phyloP scores from a whole-genome alignment of 1,284 basidiomycete genomes.

The Ganoderma multipileum region DNA sequence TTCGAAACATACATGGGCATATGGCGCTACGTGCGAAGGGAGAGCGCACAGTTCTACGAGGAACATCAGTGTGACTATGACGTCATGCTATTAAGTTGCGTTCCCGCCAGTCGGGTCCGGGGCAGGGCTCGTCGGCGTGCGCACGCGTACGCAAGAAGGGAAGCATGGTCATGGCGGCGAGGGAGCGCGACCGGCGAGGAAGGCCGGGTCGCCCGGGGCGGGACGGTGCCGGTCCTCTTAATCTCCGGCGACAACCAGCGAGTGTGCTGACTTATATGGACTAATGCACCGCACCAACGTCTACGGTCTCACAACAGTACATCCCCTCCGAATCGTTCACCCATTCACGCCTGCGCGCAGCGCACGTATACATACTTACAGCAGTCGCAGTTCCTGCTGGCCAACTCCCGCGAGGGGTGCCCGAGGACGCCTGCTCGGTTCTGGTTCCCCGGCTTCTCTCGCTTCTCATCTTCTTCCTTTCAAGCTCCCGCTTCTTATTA shows the following conservation, averaged over 20 bases:
- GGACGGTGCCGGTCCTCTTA: background rate
- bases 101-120: background rate
- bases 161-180: background rate
- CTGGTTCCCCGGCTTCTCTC: background rate
- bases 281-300: no score
- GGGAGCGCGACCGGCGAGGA: background rate
- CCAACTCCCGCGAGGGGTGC: background rate
- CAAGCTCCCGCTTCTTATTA: background rate
- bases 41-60: background rate
- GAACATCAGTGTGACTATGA: background rate
- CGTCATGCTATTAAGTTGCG: background rate
- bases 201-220: conserved; percentile 1
- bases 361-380: background rate
- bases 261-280: background rate
- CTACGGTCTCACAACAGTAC: no score
- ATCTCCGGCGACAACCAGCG: background rate
- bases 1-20: background rate
- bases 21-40: background rate
- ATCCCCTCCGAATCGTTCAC: background rate
- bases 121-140: background rate
- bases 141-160: background rate
- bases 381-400: background rate
- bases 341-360: background rate
- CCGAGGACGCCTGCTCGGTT: conserved; percentile 6
- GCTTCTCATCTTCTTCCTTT: background rate